Evolutionary conservation across 257 asterid species (phyloP), one percentile per base, ranked within the genome.

Genomic region (Solanum okadae): DNA sequence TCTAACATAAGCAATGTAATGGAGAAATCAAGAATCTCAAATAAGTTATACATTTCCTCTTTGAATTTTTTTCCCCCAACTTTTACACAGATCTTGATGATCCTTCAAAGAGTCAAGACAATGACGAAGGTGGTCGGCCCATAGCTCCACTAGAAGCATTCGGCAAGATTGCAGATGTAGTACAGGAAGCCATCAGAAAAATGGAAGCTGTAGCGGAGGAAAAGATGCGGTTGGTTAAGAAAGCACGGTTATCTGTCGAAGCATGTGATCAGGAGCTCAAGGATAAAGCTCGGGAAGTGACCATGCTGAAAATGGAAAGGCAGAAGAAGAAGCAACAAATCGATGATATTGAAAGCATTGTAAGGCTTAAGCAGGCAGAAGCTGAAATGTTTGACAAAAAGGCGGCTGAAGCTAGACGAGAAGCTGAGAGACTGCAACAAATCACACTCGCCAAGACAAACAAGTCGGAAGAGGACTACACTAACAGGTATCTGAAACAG

Each of bases 131-230:
- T 40, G 91, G 94, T 20, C 93, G 93, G 76, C 90, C 88, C 89
- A 90, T 95, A 91, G 93, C 98, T 84, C 99, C 99, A 49, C 96
- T 94, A 87, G 97, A 94, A 87, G 98, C 99, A 18, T 97, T 97
- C 93, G 95, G 92, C 90, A 94, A 82, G 91, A 97, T 96, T 73
- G 98, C 98, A 10, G 99, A 94, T 15, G 98, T 97, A 46, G 99
- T 97, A 42, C 98, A 96, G 89, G 99, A 97, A 91, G 98, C 99
- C 46, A 96, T 96, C 83, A 90, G 92, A 88, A 97, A 97, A 90
- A 95, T 97, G 99, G 99, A 96, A 92, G 89, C 91, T 72, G 98
- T 95, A 5, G 95, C 97, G 1, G 99, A 96, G 86, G 99, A 97
- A 89, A 97, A 95, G 89, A 87, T 94, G 93, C 91, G 97, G 84